Percentiles rank a stretch among this genome's conserved stretches.
phyloP scores from a whole-genome alignment of 176 grass and related monocot species.

The Elaeis guineensis region DNA sequence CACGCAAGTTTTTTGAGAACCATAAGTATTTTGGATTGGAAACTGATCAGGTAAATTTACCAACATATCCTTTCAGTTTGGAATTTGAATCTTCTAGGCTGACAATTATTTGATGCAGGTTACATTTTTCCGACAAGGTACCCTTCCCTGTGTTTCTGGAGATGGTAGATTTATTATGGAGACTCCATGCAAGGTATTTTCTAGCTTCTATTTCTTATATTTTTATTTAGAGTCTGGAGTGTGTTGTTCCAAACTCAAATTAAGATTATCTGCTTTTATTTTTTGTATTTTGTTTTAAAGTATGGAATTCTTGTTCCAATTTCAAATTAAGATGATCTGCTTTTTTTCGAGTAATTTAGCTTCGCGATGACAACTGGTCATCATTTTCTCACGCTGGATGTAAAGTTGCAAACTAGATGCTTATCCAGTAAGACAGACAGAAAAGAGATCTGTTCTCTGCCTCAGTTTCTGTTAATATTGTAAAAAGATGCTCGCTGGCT shows the following conservation, averaged over 20 bases:
- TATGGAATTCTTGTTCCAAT: background rate
- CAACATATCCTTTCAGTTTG: conserved; percentile 2
- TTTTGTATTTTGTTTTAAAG: background rate
- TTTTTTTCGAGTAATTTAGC: too few species aligned
- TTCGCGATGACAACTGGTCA: too few species aligned
- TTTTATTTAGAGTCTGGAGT: background rate
- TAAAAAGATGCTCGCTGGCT: too few species aligned
- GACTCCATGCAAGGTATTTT: conserved; percentile 69
- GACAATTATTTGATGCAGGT: conserved; percentile 38
- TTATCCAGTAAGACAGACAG: too few species aligned
- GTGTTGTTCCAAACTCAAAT: background rate
- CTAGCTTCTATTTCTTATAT: background rate
- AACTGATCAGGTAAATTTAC: conserved; percentile 61
- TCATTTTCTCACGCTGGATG: too few species aligned
- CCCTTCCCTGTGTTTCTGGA: conserved; percentile 77
- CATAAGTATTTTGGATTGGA: conserved; percentile 95
- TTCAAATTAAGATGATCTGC: too few species aligned
- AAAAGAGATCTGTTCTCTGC: too few species aligned
- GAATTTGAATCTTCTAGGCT: too few species aligned
- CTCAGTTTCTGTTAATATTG: too few species aligned
- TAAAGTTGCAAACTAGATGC: too few species aligned
- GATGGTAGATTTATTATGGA: conserved; percentile 99
- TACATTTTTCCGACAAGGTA: conserved; percentile 97
- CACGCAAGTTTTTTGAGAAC: conserved; percentile 80
- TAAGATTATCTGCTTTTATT: background rate